These are phyloP conservation scores for Phlebiopsis flavidoalba DNA, from an alignment of 768 basidiomycete species.

Conservation along the genomic window DNA sequence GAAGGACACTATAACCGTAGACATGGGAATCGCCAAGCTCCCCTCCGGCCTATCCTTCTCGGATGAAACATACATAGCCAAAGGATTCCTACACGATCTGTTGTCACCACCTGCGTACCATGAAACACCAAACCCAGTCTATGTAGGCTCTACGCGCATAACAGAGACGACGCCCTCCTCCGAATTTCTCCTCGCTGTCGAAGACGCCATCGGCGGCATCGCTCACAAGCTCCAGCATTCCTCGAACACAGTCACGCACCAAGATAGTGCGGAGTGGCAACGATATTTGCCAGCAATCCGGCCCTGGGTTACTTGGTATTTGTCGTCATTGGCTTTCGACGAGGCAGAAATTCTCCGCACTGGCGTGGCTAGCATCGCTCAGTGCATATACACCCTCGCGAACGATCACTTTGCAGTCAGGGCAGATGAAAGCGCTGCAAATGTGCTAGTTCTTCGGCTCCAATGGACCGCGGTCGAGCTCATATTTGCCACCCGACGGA, in stretches of 20 bases:
- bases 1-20: not conserved
- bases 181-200: conserved; percentile 30
- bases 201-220: conserved; percentile 10
- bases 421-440: conserved; percentile 25
- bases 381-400: conserved; percentile 34
- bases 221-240: conserved; percentile 5
- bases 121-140: conserved; percentile 28
- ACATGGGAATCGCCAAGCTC: conserved; percentile 37
- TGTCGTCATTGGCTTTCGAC: conserved; percentile 27
- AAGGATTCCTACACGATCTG: conserved; percentile 57
- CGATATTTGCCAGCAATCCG: conserved; percentile 19
- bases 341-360: conserved; percentile 26
- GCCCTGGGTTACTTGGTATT: conserved; percentile 44
- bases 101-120: conserved; percentile 32
- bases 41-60: conserved; percentile 49
- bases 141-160: conserved; percentile 34
- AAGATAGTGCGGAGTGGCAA: conserved; percentile 15
- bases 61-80: conserved; percentile 48
- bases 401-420: conserved; percentile 27
- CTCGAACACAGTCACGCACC: not conserved
- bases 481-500: conserved; percentile 33
- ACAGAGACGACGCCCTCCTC: conserved; percentile 39
- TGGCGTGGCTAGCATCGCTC: conserved; percentile 32
- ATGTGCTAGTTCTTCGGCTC: conserved; percentile 37
- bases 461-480: conserved; percentile 66